phyloP scores from a whole-genome alignment of 225 moss, liverwort and hornwort species.

The Neckera pumila region DNA sequence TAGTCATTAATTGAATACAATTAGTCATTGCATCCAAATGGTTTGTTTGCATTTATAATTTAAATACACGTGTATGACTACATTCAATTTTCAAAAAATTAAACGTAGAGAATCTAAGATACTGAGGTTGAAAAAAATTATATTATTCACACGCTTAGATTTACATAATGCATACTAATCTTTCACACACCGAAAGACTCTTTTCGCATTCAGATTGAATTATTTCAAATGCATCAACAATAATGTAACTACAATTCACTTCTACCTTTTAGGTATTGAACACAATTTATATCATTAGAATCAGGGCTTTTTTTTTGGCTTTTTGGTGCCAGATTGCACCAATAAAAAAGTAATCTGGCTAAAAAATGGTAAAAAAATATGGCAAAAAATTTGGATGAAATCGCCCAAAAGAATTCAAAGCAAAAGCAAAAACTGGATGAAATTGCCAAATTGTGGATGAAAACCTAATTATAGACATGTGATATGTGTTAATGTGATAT shows the following conservation, averaged over 20 bases:
- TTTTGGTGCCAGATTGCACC: too few relatives aligned
- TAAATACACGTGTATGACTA: background rate
- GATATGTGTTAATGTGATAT: too few relatives aligned
- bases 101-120: background rate
- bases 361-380: too few relatives aligned
- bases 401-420: too few relatives aligned
- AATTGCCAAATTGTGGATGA: too few relatives aligned
- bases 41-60: accelerated
- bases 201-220: background rate
- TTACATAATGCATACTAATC: background rate
- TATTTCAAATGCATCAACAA: background rate
- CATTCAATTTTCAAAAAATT: background rate
- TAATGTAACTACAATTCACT: background rate
- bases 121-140: background rate
- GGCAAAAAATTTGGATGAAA: too few relatives aligned
- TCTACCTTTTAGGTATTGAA: background rate
- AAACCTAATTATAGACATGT: too few relatives aligned
- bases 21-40: background rate
- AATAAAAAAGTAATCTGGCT: too few relatives aligned
- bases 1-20: background rate
- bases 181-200: background rate
- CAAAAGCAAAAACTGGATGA: too few relatives aligned
- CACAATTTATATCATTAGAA: background rate
- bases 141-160: background rate
- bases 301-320: too few relatives aligned